Base-by-base conservation (phyloP, 2,329 filamentous ascomycete species). In the Ploettnerulaceae sp. region DNA sequence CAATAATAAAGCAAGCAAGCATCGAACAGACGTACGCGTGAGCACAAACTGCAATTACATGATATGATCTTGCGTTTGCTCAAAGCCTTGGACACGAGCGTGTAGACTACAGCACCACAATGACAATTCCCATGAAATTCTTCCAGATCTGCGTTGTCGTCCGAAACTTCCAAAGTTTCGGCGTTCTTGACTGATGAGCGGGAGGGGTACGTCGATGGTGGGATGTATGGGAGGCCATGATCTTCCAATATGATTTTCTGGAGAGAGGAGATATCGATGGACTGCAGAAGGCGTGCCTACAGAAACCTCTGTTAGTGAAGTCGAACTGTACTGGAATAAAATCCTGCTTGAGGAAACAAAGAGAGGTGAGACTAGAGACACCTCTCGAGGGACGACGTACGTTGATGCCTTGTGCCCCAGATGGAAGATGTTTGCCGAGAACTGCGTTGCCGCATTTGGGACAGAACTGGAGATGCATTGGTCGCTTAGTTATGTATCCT, bases 371-470 rank as follows among this genome's bases (percentile, higher is more conserved):
- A 17, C 12, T 12, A n/a, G 17, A 18, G 17, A 21, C 22, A 20
- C 7, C 32, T 20, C n/a, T 20, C 12, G 15, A 5, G 25, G 18
- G 12, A 20, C 7, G 15, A 24, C 31, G 2, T 57, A 72, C 72
- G 56, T 76, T 76, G 37, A 76, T 38, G 3, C 51, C 66, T 7
- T 34, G 31, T 5, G 14, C 15, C 2, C 17, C 40, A n/a, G 24
- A 29, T 9, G 37, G 37, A 4, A 40, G 15, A 15, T 40, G 37
- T 21, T 54, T 54, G 2, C 58, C 61, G 42, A 72, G 51, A 7
- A 76, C 47, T 1, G 67, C 61, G 5, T 68, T 71, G 25, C 71
- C 74, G 50, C 76, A 79, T 5, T 57, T 67, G 4, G 69, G 57
- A 54, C 75, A 79, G 56, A 77, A 78, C 73, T 76, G n/a, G n/a